Evolutionary conservation across 495 filamentous ascomycete species (phyloP), one percentile per base, ranked within the genome.

Genomic region (Talaromyces ruber): DNA sequence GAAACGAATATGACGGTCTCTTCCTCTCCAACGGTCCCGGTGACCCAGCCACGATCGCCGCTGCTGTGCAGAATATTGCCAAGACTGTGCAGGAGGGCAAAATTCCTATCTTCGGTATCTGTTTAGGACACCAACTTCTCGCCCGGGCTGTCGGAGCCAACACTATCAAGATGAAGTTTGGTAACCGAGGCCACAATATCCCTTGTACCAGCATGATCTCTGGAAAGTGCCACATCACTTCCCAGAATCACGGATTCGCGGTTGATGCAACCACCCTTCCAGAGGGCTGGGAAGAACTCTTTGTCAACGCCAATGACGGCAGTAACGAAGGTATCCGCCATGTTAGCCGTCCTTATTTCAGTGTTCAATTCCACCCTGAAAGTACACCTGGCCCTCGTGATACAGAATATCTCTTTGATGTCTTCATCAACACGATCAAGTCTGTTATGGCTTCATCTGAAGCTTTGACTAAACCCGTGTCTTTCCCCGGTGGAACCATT

Each of bases 21-120:
- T 98, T 98, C 74, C 88, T 98, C 63, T 97, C 92, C 53, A 98
- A 98, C 76, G 94, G 94, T 59, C 94, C 94, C 28, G 94, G 94
- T 76, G 94, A 98, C 70, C 94, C 94, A 34, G 87, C 95, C 5
- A 87, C 90, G 63, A 81, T 97, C 74, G 80, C 84, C 3, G 75
- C 75, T 18, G 95, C 94, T 16, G 86, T 92, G 62, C 79, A 86
- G 64, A 87, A 92, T 71, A 86, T 98, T 64, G 69, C 83, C 51
- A 79, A 82, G 56, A 87, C 89, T 8, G 76, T 98, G 63, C 72
- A 84, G 64, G 86, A 89, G 67, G 90, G 86, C 58, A 83, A 83
- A 47, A 92, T 87, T 0, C 94, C 94, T 14, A 87, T 98, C 32
- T 98, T 98, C 66, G 94, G 93, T 70, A 98, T 98, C 66, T 98